Conservation (phyloP, 2,329 filamentous ascomycete species). For the Calonectria hongkongensis region DNA sequence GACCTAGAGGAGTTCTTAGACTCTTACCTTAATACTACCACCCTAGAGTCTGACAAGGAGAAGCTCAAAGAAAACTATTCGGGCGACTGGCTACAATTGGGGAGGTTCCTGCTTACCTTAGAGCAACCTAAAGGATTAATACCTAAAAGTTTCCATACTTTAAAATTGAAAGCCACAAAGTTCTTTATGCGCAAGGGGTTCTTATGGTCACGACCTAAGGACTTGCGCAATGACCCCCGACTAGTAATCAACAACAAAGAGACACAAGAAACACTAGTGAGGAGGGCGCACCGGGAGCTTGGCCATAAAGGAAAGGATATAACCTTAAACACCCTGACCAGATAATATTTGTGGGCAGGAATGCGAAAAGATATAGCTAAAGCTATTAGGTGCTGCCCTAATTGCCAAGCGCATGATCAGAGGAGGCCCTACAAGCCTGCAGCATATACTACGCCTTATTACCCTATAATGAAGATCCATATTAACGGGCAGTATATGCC, state of each 20-base stretch:
- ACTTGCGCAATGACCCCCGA: not conserved
- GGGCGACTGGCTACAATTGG: not conserved
- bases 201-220: not conserved
- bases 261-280: not conserved
- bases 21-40: not conserved
- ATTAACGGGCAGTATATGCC: not conserved
- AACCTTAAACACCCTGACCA: not conserved
- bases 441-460: not conserved
- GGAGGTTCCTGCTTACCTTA: not conserved
- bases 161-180: not conserved
- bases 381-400: not conserved
- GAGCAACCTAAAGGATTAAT: not conserved
- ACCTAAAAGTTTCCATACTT: no score
- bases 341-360: not conserved
- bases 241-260: not conserved
- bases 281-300: no score
- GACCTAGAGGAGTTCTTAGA: not conserved
- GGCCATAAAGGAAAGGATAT: not conserved
- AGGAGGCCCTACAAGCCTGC: not conserved
- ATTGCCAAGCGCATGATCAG: not conserved
- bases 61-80: not conserved
- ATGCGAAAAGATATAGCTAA: not conserved
- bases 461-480: not conserved
- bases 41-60: not conserved
- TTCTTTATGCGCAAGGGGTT: not conserved